Evolutionary conservation across 345 rosid genomes (phyloP).

Genomic region (Boechera retrofracta): DNA sequence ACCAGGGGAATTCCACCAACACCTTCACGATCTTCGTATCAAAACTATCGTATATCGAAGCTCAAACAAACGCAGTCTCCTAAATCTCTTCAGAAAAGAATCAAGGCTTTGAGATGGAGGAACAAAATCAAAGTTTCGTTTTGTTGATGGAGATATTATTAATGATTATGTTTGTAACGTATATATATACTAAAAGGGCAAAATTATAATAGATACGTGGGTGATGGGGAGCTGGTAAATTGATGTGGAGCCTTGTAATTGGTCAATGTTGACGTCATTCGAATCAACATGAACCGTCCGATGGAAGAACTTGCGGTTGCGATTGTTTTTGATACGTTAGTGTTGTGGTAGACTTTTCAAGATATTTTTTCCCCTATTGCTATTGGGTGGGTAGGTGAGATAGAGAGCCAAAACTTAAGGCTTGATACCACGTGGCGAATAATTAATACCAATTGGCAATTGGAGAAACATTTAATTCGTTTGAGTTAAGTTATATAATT

Average conservation of each 20-base stretch:
- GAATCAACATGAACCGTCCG: not conserved
- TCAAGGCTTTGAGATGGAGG: not conserved
- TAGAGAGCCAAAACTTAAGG: not conserved
- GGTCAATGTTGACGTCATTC: conserved; percentile 1
- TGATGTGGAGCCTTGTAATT: conserved; percentile 31
- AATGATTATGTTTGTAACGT: not conserved
- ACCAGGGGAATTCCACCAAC: not conserved
- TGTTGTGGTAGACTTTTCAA: not conserved
- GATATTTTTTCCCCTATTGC: no score
- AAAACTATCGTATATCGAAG: conserved; percentile 6
- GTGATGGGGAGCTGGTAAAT: not conserved
- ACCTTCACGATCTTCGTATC: not conserved
- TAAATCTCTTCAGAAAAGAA: not conserved
- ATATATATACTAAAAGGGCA: not conserved
- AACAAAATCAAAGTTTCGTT: conserved; percentile 13
- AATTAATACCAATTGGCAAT: no score
- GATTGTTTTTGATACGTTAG: not conserved
- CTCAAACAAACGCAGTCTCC: not conserved
- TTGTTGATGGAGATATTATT: not conserved
- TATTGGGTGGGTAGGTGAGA: conserved; percentile 11
- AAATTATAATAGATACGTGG: conserved; percentile 23
- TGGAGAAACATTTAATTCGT: no score
- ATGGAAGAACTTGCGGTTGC: not conserved
- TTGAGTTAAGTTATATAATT: no score
- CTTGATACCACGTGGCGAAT: conserved; percentile 6